A percentile compares a stretch with the other conserved stretches of the same genome.
Conservation (phyloP, 2,329 filamentous ascomycete genomes). For the Colletotrichum destructivum region DNA sequence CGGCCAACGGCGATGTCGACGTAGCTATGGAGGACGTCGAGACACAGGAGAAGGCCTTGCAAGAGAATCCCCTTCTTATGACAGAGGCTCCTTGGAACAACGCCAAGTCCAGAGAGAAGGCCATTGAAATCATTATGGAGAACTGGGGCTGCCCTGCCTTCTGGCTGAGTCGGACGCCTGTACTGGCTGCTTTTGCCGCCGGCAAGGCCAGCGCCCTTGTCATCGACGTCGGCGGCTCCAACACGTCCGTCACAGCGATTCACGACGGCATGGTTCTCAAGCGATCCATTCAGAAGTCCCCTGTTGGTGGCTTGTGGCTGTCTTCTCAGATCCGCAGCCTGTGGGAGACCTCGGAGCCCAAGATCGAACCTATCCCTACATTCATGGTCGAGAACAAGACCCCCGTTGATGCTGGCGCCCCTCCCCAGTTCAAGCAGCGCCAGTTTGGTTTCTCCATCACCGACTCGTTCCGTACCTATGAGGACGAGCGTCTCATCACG, state of each 20-base stretch:
- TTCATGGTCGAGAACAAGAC: slow-evolving; percentile 91
- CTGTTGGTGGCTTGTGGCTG: slow-evolving; percentile 89
- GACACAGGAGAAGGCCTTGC: slow-evolving; percentile 81
- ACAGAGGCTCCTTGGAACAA: slow-evolving; percentile 96
- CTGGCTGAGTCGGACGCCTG: slow-evolving; percentile 90
- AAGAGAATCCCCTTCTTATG: slow-evolving; percentile 92
- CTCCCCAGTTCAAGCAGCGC: slow-evolving; percentile 82
- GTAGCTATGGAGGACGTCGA: slow-evolving; percentile 70
- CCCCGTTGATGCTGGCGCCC: slow-evolving; percentile 87
- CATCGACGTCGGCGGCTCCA: slow-evolving; percentile 90
- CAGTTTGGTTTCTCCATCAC: slow-evolving; percentile 74
- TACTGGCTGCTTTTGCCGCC: slow-evolving; percentile 90
- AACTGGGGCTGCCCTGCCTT: slow-evolving; percentile 96
- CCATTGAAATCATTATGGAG: slow-evolving; percentile 97
- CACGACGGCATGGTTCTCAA: slow-evolving; percentile 96
- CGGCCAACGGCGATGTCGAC: slow-evolving; percentile 74
- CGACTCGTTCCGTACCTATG: slow-evolving; percentile 83
- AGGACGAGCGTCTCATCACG: slow-evolving; percentile 93
- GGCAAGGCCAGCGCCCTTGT: slow-evolving; percentile 95
- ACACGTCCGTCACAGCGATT: slow-evolving; percentile 89
- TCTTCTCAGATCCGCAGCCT: slow-evolving; percentile 89
- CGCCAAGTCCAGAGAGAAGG: slow-evolving; percentile 89
- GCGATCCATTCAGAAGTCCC: slow-evolving; percentile 88
- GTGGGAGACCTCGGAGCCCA: slow-evolving; percentile 78
- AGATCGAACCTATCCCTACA: slow-evolving; percentile 84